phyloP scores from a whole-genome alignment of 1,284 basidiomycete genomes.

The Apiotrichum veenhuisii region DNA sequence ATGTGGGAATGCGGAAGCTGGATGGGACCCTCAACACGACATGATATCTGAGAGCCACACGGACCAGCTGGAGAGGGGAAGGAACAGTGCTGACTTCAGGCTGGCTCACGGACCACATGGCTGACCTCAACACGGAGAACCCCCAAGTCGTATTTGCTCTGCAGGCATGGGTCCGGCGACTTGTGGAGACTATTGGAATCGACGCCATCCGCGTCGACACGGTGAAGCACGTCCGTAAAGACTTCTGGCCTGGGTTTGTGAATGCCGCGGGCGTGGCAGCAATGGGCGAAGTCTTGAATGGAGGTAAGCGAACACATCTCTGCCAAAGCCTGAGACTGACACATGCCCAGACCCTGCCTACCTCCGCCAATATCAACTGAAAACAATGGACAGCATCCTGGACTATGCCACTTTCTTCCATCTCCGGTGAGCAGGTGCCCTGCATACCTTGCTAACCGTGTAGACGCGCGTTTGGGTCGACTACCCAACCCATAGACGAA shows the following conservation, averaged over 20 bases:
- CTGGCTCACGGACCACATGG: constrained; percentile 50
- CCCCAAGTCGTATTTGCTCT: constrained; percentile 44
- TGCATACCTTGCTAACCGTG: neutral
- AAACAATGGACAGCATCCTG: constrained; percentile 55
- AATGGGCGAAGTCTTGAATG: constrained; percentile 53
- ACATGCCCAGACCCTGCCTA: constrained; percentile 37
- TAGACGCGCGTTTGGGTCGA: constrained; percentile 41
- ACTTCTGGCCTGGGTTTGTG: constrained; percentile 53
- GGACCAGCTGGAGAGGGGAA: neutral
- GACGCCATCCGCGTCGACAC: constrained; percentile 53
- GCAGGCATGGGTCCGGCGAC: constrained; percentile 50
- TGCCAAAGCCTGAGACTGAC: constrained; percentile 6
- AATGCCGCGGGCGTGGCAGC: constrained; percentile 50
- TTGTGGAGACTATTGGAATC: constrained; percentile 49
- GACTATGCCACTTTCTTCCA: constrained; percentile 59
- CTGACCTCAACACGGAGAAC: constrained; percentile 54
- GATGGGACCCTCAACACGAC: neutral
- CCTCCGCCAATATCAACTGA: constrained; percentile 44
- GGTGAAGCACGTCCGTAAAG: constrained; percentile 53
- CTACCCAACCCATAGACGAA: constrained; percentile 26
- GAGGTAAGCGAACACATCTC: constrained; percentile 28
- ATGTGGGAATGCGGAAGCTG: neutral
- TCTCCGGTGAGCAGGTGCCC: constrained; percentile 23
- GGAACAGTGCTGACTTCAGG: constrained; percentile 25
- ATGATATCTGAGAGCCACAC: neutral